A percentile compares a stretch with the other conserved stretches of the same genome.
These are phyloP conservation scores for Domatiomyces globalis DNA, from an alignment of 2,329 filamentous ascomycete genomes.

Conservation along the genomic window DNA sequence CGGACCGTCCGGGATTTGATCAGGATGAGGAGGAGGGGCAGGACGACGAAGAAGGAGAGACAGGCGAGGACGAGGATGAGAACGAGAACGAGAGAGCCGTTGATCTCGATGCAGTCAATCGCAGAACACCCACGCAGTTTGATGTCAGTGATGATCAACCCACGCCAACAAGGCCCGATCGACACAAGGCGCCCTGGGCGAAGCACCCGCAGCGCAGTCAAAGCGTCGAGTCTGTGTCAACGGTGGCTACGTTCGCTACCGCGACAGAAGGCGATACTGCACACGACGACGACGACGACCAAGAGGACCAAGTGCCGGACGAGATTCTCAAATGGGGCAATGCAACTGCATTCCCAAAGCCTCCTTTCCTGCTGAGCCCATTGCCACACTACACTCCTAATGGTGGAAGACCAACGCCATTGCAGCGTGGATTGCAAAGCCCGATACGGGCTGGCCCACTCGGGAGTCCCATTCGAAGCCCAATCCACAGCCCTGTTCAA, in stretches of 20 bases:
- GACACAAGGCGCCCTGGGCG: slow-evolving; percentile 7
- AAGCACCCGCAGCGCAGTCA: slow-evolving; percentile 29
- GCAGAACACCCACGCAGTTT: neutral
- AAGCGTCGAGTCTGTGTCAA: slow-evolving; percentile 48
- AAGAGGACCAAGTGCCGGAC: slow-evolving; percentile 21
- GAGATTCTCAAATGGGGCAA: slow-evolving; percentile 18
- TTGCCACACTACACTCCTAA: neutral
- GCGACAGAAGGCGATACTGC: slow-evolving; percentile 38
- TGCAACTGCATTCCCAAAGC: slow-evolving; percentile 6
- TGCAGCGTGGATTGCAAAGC: neutral
- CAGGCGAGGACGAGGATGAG: slow-evolving; percentile 18
- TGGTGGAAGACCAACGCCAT: neutral
- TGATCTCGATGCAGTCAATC: neutral
- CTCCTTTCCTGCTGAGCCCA: neutral
- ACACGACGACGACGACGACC: slow-evolving; percentile 26
- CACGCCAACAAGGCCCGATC: neutral
- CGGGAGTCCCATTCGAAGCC: too few species aligned
- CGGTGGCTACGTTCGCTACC: slow-evolving; percentile 48
- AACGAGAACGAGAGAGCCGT: slow-evolving; percentile 1
- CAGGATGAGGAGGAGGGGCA: slow-evolving; percentile 17
- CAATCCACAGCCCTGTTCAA: neutral
- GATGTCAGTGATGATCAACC: neutral
- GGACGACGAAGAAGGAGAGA: slow-evolving; percentile 5
- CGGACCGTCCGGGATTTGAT: slow-evolving; percentile 10
- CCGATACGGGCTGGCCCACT: neutral